Percentiles rank a stretch among this genome's conserved stretches.
phyloP scores from a whole-genome alignment of 352 stramenopile species.

The Pythium rhizo-oryzae region DNA sequence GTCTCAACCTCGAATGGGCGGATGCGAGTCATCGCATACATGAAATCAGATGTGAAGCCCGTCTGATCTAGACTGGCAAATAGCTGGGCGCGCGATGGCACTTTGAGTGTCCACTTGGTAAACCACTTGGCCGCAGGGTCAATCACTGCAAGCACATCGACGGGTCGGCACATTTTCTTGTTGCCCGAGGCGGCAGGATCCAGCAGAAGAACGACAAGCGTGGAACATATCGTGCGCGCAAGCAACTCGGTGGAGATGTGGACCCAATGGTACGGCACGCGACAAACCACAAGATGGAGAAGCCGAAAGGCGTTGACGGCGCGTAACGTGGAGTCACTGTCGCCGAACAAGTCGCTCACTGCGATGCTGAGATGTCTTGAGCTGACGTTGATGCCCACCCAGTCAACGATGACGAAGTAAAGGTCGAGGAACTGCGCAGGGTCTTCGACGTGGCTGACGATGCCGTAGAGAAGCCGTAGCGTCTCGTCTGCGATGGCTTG shows the following conservation, averaged over 20 bases:
- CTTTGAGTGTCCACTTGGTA: constrained; percentile 48
- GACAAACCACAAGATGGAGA: constrained; percentile 38
- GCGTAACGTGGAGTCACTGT: constrained; percentile 9
- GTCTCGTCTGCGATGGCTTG: constrained; percentile 13
- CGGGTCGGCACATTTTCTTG: constrained; percentile 31
- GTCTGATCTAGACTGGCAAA: constrained; percentile 34
- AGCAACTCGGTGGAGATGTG: constrained; percentile 53
- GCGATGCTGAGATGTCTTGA: constrained; percentile 35
- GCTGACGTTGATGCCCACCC: constrained; percentile 34
- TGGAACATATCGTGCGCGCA: constrained; percentile 41
- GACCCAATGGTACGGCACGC: constrained; percentile 52
- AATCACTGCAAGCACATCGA: constrained; percentile 40
- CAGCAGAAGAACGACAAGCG: constrained; percentile 48
- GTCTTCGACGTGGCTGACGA: constrained; percentile 53
- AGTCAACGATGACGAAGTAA: constrained; percentile 53
- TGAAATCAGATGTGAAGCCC: constrained; percentile 31
- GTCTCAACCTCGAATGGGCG: constrained; percentile 28
- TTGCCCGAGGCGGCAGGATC: constrained; percentile 33
- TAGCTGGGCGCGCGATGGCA: constrained; percentile 37
- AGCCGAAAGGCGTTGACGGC: constrained; percentile 50
- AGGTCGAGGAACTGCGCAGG: constrained; percentile 49
- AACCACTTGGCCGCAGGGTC: constrained; percentile 47
- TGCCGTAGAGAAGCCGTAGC: constrained; percentile 41
- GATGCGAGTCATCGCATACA: constrained; percentile 47
- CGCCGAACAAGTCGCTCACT: constrained; percentile 18